These are phyloP conservation scores for Phytopythium montanum DNA, from an alignment of 352 stramenopile species.

Conservation along the genomic window DNA sequence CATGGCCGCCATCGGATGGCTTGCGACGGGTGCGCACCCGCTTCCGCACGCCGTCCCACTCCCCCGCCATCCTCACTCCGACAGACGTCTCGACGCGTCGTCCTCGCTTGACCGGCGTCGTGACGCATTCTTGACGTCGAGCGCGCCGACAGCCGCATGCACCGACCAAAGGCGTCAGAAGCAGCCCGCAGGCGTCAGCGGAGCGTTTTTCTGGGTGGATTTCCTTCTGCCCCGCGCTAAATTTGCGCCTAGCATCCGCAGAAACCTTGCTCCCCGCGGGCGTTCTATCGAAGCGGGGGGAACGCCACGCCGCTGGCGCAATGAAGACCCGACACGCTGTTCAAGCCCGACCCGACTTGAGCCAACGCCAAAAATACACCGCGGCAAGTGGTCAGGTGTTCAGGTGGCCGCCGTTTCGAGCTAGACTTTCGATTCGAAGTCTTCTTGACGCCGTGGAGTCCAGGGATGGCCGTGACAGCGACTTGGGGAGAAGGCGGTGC, in stretches of 20 bases:
- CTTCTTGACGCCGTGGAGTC: neutral
- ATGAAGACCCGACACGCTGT: neutral
- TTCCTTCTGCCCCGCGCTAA: neutral
- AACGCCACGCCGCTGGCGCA: neutral
- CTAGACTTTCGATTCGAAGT: slow-evolving; percentile 7
- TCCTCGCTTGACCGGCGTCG: neutral
- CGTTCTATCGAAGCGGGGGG: neutral
- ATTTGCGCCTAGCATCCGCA: neutral
- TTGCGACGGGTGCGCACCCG: neutral
- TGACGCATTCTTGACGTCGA: neutral
- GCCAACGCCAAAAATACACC: neutral
- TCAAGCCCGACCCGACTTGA: neutral
- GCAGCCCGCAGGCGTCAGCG: neutral
- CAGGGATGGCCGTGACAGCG: neutral
- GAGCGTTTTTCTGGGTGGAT: neutral
- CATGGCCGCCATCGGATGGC: too few relatives aligned
- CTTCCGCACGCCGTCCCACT: neutral
- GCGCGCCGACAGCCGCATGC: neutral
- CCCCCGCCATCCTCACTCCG: neutral
- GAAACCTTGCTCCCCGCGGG: neutral
- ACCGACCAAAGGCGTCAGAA: neutral
- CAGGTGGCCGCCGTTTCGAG: neutral
- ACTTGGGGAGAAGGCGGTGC: neutral
- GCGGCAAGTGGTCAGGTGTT: neutral
- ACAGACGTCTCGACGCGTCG: neutral